phyloP scores from a whole-genome alignment of 176 grass and related monocot genomes.

The Zea luxurians region DNA sequence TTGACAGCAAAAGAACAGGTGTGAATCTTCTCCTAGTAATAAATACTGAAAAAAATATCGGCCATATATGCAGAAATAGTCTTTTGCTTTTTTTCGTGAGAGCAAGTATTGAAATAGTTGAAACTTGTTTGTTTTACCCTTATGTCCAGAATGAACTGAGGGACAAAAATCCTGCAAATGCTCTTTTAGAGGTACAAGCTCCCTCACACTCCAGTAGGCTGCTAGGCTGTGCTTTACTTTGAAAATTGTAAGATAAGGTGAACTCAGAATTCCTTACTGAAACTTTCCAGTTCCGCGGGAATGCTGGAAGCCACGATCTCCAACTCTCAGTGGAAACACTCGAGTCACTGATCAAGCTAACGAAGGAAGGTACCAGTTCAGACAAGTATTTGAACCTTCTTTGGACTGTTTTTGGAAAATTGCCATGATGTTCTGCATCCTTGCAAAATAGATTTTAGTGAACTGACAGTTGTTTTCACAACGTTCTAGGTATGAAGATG shows the following conservation, averaged over 20 bases:
- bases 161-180: conserved; percentile 70
- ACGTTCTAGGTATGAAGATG: conserved; percentile 81
- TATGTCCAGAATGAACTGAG: conserved; percentile 68
- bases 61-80: not conserved
- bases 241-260: conserved; percentile 30
- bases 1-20: conserved; percentile 89
- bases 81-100: not conserved
- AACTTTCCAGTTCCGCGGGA: conserved; percentile 79
- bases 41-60: conserved; percentile 1
- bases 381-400: conserved; percentile 25
- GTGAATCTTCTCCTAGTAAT: conserved; percentile 11
- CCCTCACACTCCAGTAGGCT: not conserved
- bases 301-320: conserved; percentile 96
- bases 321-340: conserved; percentile 87
- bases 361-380: conserved; percentile 72
- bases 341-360: conserved; percentile 69
- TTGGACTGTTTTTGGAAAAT: conserved; percentile 7
- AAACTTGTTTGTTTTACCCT: not conserved
- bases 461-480: conserved; percentile 35
- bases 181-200: conserved; percentile 78
- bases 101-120: conserved; percentile 20
- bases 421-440: not conserved
- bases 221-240: conserved; percentile 23
- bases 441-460: conserved; percentile 22
- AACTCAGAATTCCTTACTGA: conserved; percentile 41